Percentiles rank a stretch among this genome's conserved stretches.
Conservation (phyloP, 306 rosid species). For the Ormosia emarginata region DNA sequence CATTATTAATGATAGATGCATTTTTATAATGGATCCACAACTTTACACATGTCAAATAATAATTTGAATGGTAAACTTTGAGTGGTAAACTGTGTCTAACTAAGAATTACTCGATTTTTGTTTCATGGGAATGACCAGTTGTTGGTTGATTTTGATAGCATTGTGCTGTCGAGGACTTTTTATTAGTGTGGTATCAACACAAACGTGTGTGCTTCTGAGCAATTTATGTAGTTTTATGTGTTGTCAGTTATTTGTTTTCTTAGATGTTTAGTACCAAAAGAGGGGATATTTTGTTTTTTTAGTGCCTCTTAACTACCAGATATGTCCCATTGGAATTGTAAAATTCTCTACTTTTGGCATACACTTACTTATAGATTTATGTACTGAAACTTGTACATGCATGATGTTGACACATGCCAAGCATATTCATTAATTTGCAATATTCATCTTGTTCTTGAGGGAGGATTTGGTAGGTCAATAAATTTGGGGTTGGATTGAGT, state of each 20-base stretch:
- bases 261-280: not conserved
- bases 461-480: not conserved
- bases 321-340: not conserved
- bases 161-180: not conserved
- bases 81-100: too few relatives aligned
- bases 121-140: not conserved
- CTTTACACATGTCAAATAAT: too few relatives aligned
- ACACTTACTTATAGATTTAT: not conserved
- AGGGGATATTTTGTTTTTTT: not conserved
- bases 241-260: not conserved
- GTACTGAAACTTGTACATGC: not conserved
- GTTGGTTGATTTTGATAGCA: not conserved
- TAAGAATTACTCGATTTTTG: not conserved
- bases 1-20: too few relatives aligned
- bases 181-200: too few relatives aligned
- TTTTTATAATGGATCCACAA: too few relatives aligned
- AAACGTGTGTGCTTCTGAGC: not conserved
- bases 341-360: not conserved
- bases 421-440: not conserved
- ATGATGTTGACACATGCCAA: not conserved
- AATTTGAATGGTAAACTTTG: too few relatives aligned
- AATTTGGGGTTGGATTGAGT: not conserved
- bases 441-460: not conserved
- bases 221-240: not conserved
- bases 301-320: not conserved